Evolutionary conservation across 768 basidiomycete genomes (phyloP).

Genomic region (Cystofilobasidium bisporidii): DNA sequence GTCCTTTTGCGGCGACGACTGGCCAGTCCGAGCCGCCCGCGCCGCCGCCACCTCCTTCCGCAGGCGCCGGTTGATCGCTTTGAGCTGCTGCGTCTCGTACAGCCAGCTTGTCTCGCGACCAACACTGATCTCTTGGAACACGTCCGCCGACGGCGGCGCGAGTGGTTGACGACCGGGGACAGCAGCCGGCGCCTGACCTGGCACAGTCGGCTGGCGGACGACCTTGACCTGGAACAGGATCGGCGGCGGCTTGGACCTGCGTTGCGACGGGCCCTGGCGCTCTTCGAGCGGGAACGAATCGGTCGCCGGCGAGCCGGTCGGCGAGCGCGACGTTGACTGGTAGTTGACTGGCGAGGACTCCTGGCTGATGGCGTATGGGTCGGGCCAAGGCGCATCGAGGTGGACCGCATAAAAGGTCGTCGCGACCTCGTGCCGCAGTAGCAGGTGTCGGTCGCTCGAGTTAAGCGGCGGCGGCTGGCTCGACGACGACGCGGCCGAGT

Average conservation of each 20-base stretch:
- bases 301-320: conserved; percentile 27
- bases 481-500: neutral
- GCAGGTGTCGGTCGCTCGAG: neutral
- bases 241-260: conserved; percentile 31
- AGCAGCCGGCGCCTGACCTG: neutral
- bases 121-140: conserved; percentile 65
- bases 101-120: conserved; percentile 74
- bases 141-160: conserved; percentile 35
- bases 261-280: conserved; percentile 22
- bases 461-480: neutral
- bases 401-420: conserved; percentile 36
- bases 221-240: conserved; percentile 38
- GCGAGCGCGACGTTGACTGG: neutral
- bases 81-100: conserved; percentile 77
- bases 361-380: neutral
- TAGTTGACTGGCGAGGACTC: no score
- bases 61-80: conserved; percentile 58
- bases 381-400: neutral
- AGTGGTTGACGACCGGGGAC: conserved; percentile 18
- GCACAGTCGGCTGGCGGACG: neutral
- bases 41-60: conserved; percentile 49
- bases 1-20: neutral
- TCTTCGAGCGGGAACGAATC: conserved; percentile 27
- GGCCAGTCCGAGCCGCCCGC: neutral
- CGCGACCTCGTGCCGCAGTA: conserved; percentile 36